Evolutionary conservation across 495 filamentous ascomycete genomes (phyloP), one percentile per base, ranked within the genome.

Genomic region (Podospora didyma): DNA sequence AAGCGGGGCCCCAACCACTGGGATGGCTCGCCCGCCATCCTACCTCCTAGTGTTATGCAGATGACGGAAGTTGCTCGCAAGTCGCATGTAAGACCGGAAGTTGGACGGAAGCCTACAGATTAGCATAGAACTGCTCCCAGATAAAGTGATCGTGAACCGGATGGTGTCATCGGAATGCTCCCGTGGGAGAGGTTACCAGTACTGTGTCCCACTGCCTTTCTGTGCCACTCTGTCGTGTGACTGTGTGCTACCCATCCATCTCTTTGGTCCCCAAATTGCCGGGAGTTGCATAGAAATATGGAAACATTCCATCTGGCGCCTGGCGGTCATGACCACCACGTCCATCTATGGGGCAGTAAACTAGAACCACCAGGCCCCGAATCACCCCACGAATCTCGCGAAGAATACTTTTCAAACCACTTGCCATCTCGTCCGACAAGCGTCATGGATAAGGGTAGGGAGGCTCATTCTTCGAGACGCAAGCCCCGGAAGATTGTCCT

Each of bases 401-500:
- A 60, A 48, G 65, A 64, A 1, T 64, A 50, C 45, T 68, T 68
- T 35, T 62, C 67, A n/a, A 63, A 61, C 2, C 58, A 62, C 46
- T 23, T 53, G 20, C 61, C 63, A 17, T 67, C 66, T 19, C 60
- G 61, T 24, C 64, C 62, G 1, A 46, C 50, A 2, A 65, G 62
- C n/a, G 46, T 55, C 7, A 56, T 58, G 51, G 56, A 24, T 0
- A 17, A 48, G 24, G 53, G 61, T 21, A n/a, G 23, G 22, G 21
- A 23, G 49, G 9, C 3, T 2, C 35, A 24, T 1, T 19, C 44
- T 10, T 31, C 41, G 4, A 58, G 53, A 19, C 59, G 51, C 9
- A 61, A 59, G 26, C 66, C 73, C 3, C 69, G 66, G 11, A 79
- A 79, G 58, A 70, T 95, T 46, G 83, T 96, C 17, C 75, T 96